Evolutionary conservation across 2,329 filamentous ascomycete species (phyloP), one percentile per base, ranked within the genome.

Genomic region (Aspergillus jensenii): DNA sequence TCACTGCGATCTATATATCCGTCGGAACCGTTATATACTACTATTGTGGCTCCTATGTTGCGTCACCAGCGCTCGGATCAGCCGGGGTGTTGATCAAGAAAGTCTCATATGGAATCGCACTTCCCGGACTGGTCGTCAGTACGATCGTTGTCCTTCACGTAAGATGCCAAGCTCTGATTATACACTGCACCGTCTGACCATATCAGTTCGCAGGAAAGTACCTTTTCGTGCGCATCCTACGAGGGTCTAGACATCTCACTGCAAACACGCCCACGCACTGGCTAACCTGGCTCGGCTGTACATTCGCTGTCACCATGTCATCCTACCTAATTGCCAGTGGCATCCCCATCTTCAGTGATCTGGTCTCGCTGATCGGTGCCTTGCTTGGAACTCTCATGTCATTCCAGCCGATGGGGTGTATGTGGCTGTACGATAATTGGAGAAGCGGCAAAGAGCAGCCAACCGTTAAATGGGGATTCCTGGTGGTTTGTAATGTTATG

Each of bases 21-120:
- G 71, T 78, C 23, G 72, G 73, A 7, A 60, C 71, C 3, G 74
- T 81, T 0, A 74, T 82, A 2, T 81, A 81, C 66, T 75, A 74
- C 57, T 81, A 68, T 61, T 80, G 78, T 59, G 79, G 80, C 0
- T 75, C 74, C 0, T 78, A 73, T 45, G 76, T 82, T 6, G 73
- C 78, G 0, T 80, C 78, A 0, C 80, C 79, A 0, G 78, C 78
- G 1, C 72, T 82, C 3, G 79, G 78, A 1, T 79, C 77, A 35
- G 79, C 78, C 2, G 79, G 79, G 0, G 7, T 39, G 0, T 44
- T 63, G 0, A 68, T 80, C 51, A 81, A 81, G 69, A 79, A 75
- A 60, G 66, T 80, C 14, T 72, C 70, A 50, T 81, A 81, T 52
- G 79, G 78, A 11, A 62, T 74, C 47, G 71, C 66, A 2, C 56